Evolutionary conservation across 108 stramenopile species (phyloP).

Genomic region (Cyclotella choctawhatcheeana): DNA sequence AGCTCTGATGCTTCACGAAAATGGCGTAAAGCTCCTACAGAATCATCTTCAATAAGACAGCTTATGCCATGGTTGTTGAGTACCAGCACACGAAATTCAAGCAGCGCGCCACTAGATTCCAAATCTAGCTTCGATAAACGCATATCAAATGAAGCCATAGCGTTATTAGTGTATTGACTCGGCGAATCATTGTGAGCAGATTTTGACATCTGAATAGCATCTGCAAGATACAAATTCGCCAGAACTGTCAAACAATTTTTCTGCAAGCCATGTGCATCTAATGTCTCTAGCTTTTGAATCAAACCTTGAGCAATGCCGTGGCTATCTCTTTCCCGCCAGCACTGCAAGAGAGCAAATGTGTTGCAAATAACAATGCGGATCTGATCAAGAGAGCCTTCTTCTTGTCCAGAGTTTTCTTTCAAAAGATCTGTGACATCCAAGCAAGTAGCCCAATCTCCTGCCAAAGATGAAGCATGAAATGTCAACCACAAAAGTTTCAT

Average conservation of each 20-base stretch:
- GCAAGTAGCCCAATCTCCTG: constrained; percentile 48
- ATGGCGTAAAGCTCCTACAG: constrained; percentile 33
- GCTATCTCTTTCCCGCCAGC: constrained; percentile 23
- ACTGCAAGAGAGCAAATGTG: constrained; percentile 50
- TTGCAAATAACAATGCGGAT: constrained; percentile 8
- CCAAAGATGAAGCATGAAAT: constrained; percentile 44
- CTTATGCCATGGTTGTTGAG: constrained; percentile 42
- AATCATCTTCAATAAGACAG: constrained; percentile 36
- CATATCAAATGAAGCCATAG: constrained; percentile 3
- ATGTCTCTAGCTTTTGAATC: background rate
- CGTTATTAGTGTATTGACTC: constrained; percentile 22
- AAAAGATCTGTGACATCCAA: constrained; percentile 35
- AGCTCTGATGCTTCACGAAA: constrained; percentile 37
- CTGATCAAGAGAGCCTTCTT: background rate
- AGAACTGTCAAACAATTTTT: constrained; percentile 2
- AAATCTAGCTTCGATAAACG: background rate
- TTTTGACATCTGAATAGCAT: constrained; percentile 22
- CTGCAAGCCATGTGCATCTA: background rate
- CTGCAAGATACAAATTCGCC: constrained; percentile 33
- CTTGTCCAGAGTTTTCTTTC: background rate
- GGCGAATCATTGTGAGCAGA: constrained; percentile 8
- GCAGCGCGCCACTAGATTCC: background rate
- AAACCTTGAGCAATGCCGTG: background rate
- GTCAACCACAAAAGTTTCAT: constrained; percentile 45
- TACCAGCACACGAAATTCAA: constrained; percentile 16